Evolutionary conservation across 1,284 basidiomycete species (phyloP), one percentile per base, ranked within the genome.

Genomic region (Moesziomyces sp.): DNA sequence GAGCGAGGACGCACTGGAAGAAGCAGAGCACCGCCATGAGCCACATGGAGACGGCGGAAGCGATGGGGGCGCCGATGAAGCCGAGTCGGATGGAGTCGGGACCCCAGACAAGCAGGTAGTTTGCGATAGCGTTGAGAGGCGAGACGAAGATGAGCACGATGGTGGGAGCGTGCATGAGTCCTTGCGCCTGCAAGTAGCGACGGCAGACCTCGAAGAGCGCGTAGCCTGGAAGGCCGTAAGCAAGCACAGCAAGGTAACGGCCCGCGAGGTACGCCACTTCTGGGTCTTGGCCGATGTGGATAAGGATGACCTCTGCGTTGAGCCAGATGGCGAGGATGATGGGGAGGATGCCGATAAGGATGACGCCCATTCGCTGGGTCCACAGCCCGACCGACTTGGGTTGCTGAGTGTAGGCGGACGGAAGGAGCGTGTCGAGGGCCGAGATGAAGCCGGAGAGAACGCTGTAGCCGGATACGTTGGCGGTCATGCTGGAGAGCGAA

Each of bases 31-130:
- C 90, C 21, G 78, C 89, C 61, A 94, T 91, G 33, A 96, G 86
- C 85, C 94, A 96, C 86, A 93, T 93, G 3, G 92, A 92, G 63
- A 96, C 88, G 0, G 92, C 91, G 0, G 93, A 93, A 0, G 95
- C 92, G 40, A 97, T 87, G 0, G 96, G 95, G 2, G 95, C 95
- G 10, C 96, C 96, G 62, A 94, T 90, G 85, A 94, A 99, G 9
- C 96, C 96, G 1, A 98, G 86, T 18, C 92, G 67, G 38, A 81
- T 64, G 7, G 58, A 60, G 13, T 82, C 77, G 7, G 85, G 85
- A 1, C 85, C 85, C 81, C 82, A 85, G 13, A 86, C 93, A 14
- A 99, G 88, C 1, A 93, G 79, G 80, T 90, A 97, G 83, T 93
- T 96, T 45, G 97, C 86, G 4, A 92, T 45, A 0, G 91, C 89